Base-by-base conservation (phyloP, 1,284 basidiomycete genomes). In the Schizopora paradoxa region DNA sequence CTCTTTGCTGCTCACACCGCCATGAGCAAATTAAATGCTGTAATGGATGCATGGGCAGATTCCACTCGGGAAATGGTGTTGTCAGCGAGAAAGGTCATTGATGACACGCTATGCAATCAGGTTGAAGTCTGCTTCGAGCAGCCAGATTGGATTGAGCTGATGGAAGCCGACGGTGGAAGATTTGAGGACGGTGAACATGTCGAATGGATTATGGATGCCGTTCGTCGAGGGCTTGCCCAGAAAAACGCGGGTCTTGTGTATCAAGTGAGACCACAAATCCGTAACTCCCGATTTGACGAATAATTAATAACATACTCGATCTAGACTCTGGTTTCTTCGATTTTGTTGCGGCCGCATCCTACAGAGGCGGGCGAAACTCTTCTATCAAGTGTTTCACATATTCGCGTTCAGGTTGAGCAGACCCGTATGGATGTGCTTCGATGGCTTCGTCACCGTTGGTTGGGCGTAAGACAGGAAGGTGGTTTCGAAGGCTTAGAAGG, bases 401-500 rank as follows among this genome's bases (percentile, higher is more conserved):
- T 85, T 6, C 76, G 84, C 5, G 67, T 73, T 1, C 74, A 77
- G 57, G 80, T 93, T 3, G 90, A 94, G 58, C 73, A 79, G 48
- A 73, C 85, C 1, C 76, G 84, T 5, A 61, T 80, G 21, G 82
- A 86, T 28, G 61, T 94, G 47, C 59, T 92, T 6, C 73, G 73
- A 43, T 83, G 77, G 63, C 53, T 51, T 22, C 58, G 62, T 68
- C 69, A 84, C 43, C 73, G 77, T 2, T 95, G 90, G 91, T 62
- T 86, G 45, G 74, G 70, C n/a, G 77, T 93, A 27, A 74, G 86
- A 13, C 77, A 84, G 45, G 79, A 82, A 34, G 77, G 79, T n/a
- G 90, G 88, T 0, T 95, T 97, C 57, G 79, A 87, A 37, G 63
- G 66, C 4, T 68, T 97, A 16, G 88, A 95, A 40, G 74, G 75